A percentile compares a stretch with the other conserved stretches of the same genome.
Conservation (phyloP, 306 rosid genomes). For the Dryas drummondii region DNA sequence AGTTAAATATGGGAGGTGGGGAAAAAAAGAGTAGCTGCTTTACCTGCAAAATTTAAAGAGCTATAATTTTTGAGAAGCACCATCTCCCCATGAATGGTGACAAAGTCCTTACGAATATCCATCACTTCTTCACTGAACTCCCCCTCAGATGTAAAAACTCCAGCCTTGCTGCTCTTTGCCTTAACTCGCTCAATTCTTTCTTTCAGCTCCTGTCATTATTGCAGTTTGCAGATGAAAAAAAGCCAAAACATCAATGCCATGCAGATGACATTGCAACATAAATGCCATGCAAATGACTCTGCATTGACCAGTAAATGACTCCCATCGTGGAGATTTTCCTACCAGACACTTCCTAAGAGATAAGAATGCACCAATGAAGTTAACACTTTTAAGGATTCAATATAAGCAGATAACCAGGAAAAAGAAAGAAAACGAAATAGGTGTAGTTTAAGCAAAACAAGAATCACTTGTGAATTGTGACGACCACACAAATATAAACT, state of each 20-base stretch:
- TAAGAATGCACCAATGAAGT: neutral
- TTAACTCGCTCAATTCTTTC: constrained; percentile 72
- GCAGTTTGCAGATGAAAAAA: neutral
- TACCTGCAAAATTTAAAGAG: constrained; percentile 96
- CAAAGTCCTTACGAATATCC: constrained; percentile 92
- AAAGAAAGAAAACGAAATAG: neutral
- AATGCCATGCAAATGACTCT: constrained; percentile 17
- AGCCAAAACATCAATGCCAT: neutral
- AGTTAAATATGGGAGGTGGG: constrained; percentile 11
- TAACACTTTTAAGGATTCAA: neutral
- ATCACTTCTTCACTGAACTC: constrained; percentile 95
- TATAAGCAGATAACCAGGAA: neutral
- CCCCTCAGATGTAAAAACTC: constrained; percentile 55
- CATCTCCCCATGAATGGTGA: constrained; percentile 95
- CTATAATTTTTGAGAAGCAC: constrained; percentile 93
- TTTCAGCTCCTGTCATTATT: constrained; percentile 66
- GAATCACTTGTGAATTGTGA: neutral
- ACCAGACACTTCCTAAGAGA: neutral
- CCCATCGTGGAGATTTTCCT: neutral
- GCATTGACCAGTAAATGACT: constrained; percentile 6
- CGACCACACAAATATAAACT: neutral
- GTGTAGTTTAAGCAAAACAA: neutral
- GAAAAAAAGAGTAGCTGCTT: neutral
- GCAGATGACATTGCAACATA: constrained; percentile 7
- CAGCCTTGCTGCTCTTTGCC: constrained; percentile 59